A percentile compares a stretch with the other conserved stretches of the same genome.
Evolutionary conservation across 2,329 filamentous ascomycete species (phyloP).

Genomic region (Raffaelea arxii): DNA sequence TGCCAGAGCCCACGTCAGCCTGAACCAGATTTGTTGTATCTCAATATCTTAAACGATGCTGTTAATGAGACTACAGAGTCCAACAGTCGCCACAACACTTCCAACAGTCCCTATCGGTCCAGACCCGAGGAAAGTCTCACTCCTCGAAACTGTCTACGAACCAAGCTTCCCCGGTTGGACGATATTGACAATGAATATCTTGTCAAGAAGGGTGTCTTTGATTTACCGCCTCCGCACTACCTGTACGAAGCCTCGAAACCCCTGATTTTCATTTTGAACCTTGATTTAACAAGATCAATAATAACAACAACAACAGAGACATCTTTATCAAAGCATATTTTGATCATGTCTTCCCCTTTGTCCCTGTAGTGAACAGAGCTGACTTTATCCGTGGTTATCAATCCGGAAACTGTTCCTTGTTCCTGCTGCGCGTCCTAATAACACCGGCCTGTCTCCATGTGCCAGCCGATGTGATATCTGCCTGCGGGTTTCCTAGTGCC

Average conservation of each 20-base stretch:
- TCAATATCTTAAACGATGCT: constrained; percentile 16
- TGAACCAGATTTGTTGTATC: constrained; percentile 16
- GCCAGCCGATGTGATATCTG: constrained; percentile 14
- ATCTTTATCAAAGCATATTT: constrained; percentile 15
- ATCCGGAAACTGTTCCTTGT: constrained; percentile 15
- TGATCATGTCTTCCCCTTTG: constrained; percentile 15
- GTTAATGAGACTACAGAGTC: constrained; percentile 15
- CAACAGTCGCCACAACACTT: constrained; percentile 13
- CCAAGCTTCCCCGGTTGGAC: constrained; percentile 14
- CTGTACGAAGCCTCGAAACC: constrained; percentile 12
- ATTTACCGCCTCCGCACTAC: constrained; percentile 13
- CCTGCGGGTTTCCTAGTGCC: constrained; percentile 15
- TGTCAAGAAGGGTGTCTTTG: constrained; percentile 17
- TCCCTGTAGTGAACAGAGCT: constrained; percentile 14
- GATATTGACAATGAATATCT: constrained; percentile 17
- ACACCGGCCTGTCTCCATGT: constrained; percentile 15
- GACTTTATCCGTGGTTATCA: constrained; percentile 15
- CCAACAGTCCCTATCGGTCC: constrained; percentile 11
- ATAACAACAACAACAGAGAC: constrained; percentile 13
- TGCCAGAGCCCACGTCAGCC: constrained; percentile 14
- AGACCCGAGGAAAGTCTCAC: constrained; percentile 13
- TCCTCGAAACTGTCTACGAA: constrained; percentile 13
- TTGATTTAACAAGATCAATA: constrained; percentile 11
- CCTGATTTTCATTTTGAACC: constrained; percentile 9
- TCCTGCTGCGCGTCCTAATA: constrained; percentile 14